Base-by-base conservation (phyloP, 768 basidiomycete genomes). In the Mycena galopus region DNA sequence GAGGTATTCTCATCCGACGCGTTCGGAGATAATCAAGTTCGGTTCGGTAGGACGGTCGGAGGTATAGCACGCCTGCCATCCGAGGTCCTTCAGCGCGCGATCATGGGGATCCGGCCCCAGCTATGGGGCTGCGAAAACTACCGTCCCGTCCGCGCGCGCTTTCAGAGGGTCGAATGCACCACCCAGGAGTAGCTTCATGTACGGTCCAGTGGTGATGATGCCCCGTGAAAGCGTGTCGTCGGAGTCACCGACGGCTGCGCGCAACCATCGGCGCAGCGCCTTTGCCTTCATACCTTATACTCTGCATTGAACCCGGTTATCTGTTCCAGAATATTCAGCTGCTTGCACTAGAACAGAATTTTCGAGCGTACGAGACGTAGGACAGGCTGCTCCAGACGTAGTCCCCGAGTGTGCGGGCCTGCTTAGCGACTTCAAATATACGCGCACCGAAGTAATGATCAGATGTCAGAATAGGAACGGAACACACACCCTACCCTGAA, bases 391-490 rank as follows among this genome's bases (percentile, higher is more conserved):
- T 84, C 82, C 82, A 87, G 39, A 87, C 79, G 59, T 83, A 83
- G 73, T 87, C 86, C 27, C 80, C 75, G 67, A 84, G 75, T 14
- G 81, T 70, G 11, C 72, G 73, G 16, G 75, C 78, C 27, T 81
- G 79, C 56, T 82, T 80, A 3, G 85, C 84, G 11, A 79, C 73
- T 67, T 87, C 86, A 71, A 83, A 86, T 21, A 87, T 82, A 63
- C 82, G 79, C 57, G 86, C 81, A 1, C 84, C 85, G 12, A 78
- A 75, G 65, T 78, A 83, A 78, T 72, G n/a, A 8, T 30, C 10
- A 37, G 16, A 37, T 1, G 16, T 37, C 16, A 37, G 35, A 37
- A n/a, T n/a, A n/a, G n/a, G n/a, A n/a, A n/a, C n/a, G n/a, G n/a
- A n/a, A n/a, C n/a, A n/a, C n/a, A n/a, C n/a, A n/a, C n/a, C 35